Evolutionary conservation across 768 basidiomycete species (phyloP).

Genomic region (Mycena belliarum): DNA sequence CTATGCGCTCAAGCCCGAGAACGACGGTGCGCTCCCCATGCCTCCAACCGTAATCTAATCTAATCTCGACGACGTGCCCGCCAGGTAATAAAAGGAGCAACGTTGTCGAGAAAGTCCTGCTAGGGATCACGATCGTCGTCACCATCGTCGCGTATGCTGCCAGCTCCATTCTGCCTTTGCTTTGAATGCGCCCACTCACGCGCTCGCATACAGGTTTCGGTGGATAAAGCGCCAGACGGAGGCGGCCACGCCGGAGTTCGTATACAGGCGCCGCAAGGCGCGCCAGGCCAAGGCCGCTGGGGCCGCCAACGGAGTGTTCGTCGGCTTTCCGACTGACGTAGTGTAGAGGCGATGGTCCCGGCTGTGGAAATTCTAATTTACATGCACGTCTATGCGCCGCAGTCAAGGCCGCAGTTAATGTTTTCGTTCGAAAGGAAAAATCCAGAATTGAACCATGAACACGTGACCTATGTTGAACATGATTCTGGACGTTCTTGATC

Average conservation of each 20-base stretch:
- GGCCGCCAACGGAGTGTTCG: no score
- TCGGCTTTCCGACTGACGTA: no score
- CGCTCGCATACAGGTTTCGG: not conserved
- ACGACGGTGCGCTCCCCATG: conserved; percentile 33
- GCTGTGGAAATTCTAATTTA: no score
- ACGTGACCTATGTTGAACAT: no score
- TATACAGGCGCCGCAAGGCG: conserved; percentile 69
- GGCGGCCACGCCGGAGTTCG: conserved; percentile 58
- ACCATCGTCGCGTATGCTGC: conserved; percentile 83
- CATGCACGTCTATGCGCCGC: no score
- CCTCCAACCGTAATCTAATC: no score
- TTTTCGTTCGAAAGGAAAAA: no score
- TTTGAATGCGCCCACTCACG: conserved; percentile 27
- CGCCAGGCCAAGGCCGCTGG: conserved; percentile 46
- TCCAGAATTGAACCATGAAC: no score
- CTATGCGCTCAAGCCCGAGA: conserved; percentile 61
- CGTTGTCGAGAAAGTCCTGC: not conserved
- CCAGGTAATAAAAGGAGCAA: not conserved
- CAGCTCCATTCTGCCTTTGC: conserved; percentile 27
- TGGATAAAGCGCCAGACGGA: conserved; percentile 40
- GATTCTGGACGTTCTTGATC: no score
- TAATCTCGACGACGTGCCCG: not conserved
- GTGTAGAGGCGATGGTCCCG: no score
- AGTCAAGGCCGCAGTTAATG: no score
- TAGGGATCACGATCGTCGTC: conserved; percentile 31